phyloP scores from a whole-genome alignment of 345 rosid species.

The Salix udensis region DNA sequence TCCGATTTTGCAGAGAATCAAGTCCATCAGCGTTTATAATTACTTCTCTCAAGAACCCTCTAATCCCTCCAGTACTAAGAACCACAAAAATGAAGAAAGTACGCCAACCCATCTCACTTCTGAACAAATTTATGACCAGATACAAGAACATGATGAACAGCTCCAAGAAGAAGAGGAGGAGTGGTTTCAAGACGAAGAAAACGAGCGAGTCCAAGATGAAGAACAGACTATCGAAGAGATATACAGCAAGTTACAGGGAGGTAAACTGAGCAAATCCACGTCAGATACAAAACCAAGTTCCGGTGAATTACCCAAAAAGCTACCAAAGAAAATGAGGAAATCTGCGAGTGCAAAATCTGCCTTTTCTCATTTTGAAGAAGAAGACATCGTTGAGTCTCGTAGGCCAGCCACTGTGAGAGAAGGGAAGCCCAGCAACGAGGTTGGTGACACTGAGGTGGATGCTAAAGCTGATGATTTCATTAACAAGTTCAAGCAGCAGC shows the following conservation, averaged over 20 bases:
- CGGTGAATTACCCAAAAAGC: conserved; percentile 50
- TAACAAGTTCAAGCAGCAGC: conserved; percentile 62
- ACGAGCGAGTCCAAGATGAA: conserved; percentile 21
- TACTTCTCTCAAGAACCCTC: conserved; percentile 50
- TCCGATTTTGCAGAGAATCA: conserved; percentile 57
- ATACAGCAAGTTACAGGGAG: conserved; percentile 41
- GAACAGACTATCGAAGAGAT: conserved; percentile 50
- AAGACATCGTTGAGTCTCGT: conserved; percentile 42
- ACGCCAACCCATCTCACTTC: neutral
- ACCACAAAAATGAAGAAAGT: neutral
- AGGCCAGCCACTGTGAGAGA: conserved; percentile 61
- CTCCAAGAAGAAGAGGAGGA: neutral
- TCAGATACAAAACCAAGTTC: conserved; percentile 63
- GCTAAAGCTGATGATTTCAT: conserved; percentile 81
- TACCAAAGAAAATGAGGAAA: conserved; percentile 71
- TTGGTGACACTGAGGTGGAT: conserved; percentile 58
- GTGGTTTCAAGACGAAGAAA: neutral
- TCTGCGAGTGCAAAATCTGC: conserved; percentile 68
- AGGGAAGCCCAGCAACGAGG: conserved; percentile 33
- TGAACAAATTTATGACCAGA: neutral
- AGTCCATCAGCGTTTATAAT: conserved; percentile 54
- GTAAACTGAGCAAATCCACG: conserved; percentile 36
- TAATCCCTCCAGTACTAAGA: neutral
- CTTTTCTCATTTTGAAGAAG: conserved; percentile 53
- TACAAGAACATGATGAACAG: neutral